These are phyloP conservation scores for Ceratobasidium sp. DNA, from an alignment of 1,284 basidiomycete genomes.

Conservation along the genomic window DNA sequence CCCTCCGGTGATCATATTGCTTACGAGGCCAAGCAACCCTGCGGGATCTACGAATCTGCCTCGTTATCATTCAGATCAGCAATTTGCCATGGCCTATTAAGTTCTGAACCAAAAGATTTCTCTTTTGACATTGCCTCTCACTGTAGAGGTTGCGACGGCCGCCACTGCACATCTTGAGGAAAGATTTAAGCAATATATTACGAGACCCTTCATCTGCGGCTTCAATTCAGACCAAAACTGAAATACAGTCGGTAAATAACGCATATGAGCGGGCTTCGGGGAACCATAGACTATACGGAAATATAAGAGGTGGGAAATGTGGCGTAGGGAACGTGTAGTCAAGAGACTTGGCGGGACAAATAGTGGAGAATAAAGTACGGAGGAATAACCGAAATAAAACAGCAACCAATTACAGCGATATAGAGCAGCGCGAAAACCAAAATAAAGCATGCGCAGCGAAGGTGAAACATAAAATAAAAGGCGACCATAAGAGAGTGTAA, in stretches of 20 bases:
- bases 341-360: background rate
- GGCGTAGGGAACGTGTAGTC: conserved; percentile 31
- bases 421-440: background rate
- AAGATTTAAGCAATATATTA: conserved; percentile 9
- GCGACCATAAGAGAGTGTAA: conserved; percentile 14
- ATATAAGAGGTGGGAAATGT: conserved; percentile 7
- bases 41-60: conserved; percentile 12
- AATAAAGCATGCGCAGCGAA: conserved; percentile 18
- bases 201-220: conserved; percentile 2
- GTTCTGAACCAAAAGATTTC: background rate
- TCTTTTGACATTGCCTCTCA: background rate
- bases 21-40: conserved; percentile 13
- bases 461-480: conserved; percentile 18
- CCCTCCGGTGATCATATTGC: conserved; percentile 29
- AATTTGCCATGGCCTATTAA: background rate
- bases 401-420: background rate
- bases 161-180: background rate
- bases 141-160: conserved; percentile 11
- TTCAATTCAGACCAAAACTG: conserved; percentile 35
- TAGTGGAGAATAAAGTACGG: conserved; percentile 11
- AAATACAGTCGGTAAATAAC: conserved; percentile 34
- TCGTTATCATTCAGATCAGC: conserved; percentile 20
- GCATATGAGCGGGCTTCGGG: conserved; percentile 25
- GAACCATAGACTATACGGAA: conserved; percentile 16
- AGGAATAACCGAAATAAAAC: background rate